Base-by-base conservation (phyloP, 495 filamentous ascomycete genomes). In the Aspergillus hancockii region DNA sequence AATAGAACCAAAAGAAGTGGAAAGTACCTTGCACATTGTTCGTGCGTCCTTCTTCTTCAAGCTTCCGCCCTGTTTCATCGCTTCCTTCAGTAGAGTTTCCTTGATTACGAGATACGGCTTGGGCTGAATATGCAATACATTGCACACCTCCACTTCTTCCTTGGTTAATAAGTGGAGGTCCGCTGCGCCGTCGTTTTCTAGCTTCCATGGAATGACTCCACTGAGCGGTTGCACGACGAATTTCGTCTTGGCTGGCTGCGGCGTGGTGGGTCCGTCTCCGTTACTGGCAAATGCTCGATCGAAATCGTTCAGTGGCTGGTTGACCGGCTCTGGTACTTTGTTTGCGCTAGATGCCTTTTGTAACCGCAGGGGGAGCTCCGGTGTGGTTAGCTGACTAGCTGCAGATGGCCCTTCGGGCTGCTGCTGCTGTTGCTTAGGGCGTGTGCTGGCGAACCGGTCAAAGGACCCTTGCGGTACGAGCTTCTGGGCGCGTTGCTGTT, bases 61-160 rank as follows among this genome's bases (percentile, higher is more conserved):
- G 32, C 75, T 84, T 2, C 94, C 94, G 30, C 92, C 91, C 52
- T 86, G 84, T 72, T 92, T 93, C 76, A 96, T 84, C 0, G 93
- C 90, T 67, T 97, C 92, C 67, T 89, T 90, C 47, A 98, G 71
- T 36, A 97, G 72, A 28, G 87, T 84, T 67, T 97, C 92, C 73
- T 98, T 98, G 72, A 99, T 92, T 63, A 90, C 90, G 34, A 96
- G 68, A 68, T 97, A 99, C 1, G 95, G 90, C 72, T 98, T 98
- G 1, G 94, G 95, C 71, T 91, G 86, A 34, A 98, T 72, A 31
- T 90, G 84, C 6, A 96, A 78, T 49, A 86, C 83, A 60, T 87
- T 87, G 74, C 95, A 98, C 4, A 99, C 74, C 66, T 97, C 90
- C 1, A 81, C 76, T 71, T 98, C 95, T 52, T 94, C 92, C 6